Conservation (phyloP, 164 flowering plant species). For the Chloranthus sessilifolius region DNA sequence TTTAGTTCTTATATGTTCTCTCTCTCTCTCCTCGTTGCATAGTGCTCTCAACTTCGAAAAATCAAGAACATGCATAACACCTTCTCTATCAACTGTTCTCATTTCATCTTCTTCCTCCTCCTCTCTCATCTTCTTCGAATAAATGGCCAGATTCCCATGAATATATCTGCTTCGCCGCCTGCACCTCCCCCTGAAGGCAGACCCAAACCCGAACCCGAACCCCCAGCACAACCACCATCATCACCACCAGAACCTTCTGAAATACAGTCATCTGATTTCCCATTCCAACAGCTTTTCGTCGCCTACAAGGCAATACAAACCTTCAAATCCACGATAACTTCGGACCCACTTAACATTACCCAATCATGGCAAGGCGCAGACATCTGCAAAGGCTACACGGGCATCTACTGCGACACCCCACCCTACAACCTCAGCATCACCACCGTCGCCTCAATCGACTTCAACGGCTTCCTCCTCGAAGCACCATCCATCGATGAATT, state of each 20-base stretch:
- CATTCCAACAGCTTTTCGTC: slow-evolving; percentile 5
- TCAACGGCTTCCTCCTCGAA: slow-evolving; percentile 29
- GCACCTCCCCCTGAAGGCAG: slow-evolving; percentile 12
- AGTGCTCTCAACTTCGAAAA: too few relatives aligned
- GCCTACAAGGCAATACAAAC: slow-evolving; percentile 41
- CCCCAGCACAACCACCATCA: background rate
- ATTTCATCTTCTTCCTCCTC: too few relatives aligned
- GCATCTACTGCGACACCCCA: slow-evolving; percentile 47
- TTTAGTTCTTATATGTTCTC: too few relatives aligned
- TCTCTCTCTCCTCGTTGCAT: too few relatives aligned
- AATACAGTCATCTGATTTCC: slow-evolving; percentile 22
- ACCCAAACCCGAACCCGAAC: slow-evolving; percentile 2
- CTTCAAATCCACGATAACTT: slow-evolving; percentile 39
- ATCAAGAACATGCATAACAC: too few relatives aligned
- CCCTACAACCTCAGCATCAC: slow-evolving; percentile 32
- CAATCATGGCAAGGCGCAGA: slow-evolving; percentile 48
- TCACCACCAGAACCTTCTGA: slow-evolving; percentile 9
- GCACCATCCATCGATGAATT: slow-evolving; percentile 21
- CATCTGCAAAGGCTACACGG: slow-evolving; percentile 44
- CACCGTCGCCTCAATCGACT: slow-evolving; percentile 28
- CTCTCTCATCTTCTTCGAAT: too few relatives aligned
- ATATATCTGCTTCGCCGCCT: slow-evolving; percentile 11
- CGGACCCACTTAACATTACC: slow-evolving; percentile 40
- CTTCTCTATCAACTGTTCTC: too few relatives aligned
- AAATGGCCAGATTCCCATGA: background rate